Evolutionary conservation across 2,329 filamentous ascomycete genomes (phyloP).

Genomic region (Xylariales sp.): DNA sequence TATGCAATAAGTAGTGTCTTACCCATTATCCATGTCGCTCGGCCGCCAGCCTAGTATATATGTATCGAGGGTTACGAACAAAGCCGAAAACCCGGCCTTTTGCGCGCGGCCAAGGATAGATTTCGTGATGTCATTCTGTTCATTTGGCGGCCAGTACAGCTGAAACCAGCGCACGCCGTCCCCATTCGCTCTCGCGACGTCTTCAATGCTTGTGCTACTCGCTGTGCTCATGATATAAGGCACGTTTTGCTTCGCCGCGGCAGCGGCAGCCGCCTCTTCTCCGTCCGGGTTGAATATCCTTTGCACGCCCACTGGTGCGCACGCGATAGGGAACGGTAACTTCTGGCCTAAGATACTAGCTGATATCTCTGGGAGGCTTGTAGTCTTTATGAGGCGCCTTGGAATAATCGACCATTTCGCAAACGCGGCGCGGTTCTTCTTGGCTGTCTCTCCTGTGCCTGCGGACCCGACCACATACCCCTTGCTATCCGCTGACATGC

Average conservation of each 20-base stretch:
- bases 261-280: conserved; percentile 42
- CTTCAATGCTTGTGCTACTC: conserved; percentile 46
- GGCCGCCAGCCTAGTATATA: conserved; percentile 48
- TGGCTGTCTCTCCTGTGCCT: conserved; percentile 43
- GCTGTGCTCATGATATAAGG: conserved; percentile 47
- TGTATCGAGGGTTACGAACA: conserved; percentile 47
- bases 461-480: conserved; percentile 45
- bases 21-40: conserved; percentile 41
- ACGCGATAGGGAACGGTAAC: conserved; percentile 43
- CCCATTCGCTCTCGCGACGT: conserved; percentile 45
- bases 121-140: conserved; percentile 42
- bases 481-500: conserved; percentile 44
- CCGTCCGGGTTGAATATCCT: conserved; percentile 46
- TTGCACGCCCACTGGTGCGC: conserved; percentile 46
- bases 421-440: conserved; percentile 45
- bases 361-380: conserved; percentile 37
- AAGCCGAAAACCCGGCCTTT: conserved; percentile 41
- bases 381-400: conserved; percentile 38
- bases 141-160: conserved; percentile 46
- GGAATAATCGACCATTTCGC: conserved; percentile 43
- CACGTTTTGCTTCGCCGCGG: conserved; percentile 39
- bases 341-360: conserved; percentile 35
- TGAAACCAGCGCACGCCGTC: conserved; percentile 44
- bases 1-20: not conserved
- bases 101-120: conserved; percentile 42